Conservation (phyloP, 768 basidiomycete genomes). For the Dendrothele bispora region DNA sequence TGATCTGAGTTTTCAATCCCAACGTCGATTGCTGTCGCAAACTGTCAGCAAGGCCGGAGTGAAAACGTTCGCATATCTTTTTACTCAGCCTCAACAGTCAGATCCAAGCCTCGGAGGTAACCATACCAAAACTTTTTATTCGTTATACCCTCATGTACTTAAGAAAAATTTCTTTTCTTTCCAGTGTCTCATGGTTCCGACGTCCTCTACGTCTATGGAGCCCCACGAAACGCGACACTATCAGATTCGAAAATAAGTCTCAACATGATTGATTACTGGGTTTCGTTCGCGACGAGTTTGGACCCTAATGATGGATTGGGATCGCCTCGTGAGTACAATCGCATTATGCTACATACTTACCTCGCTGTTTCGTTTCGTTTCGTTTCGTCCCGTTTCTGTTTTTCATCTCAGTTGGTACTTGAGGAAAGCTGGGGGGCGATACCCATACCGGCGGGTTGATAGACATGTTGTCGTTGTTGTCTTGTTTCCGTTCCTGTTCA, state of each 20-base stretch:
- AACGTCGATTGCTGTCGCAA: conserved; percentile 5
- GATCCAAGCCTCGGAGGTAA: conserved; percentile 13
- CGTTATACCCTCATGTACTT: neutral
- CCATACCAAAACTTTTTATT: neutral
- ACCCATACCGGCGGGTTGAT: too few relatives aligned
- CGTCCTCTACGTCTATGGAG: conserved; percentile 30
- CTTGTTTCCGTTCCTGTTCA: neutral
- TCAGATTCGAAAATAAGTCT: conserved; percentile 18
- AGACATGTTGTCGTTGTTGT: too few relatives aligned
- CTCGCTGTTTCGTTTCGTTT: too few relatives aligned
- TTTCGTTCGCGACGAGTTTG: conserved; percentile 29
- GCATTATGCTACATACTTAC: neutral
- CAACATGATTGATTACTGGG: conserved; percentile 30
- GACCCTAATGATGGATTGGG: conserved; percentile 31
- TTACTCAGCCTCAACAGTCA: conserved; percentile 17
- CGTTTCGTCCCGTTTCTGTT: too few relatives aligned
- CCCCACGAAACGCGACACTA: conserved; percentile 10
- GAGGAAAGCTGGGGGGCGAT: too few relatives aligned
- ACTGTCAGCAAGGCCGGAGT: conserved; percentile 4
- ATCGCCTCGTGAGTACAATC: conserved; percentile 13
- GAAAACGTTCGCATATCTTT: conserved; percentile 6
- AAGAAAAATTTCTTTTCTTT: neutral
- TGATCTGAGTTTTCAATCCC: conserved; percentile 26
- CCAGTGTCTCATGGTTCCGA: conserved; percentile 33
- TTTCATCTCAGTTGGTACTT: too few relatives aligned